Evolutionary conservation across 2,329 filamentous ascomycete genomes (phyloP).

Genomic region (Trichoderma koningii): DNA sequence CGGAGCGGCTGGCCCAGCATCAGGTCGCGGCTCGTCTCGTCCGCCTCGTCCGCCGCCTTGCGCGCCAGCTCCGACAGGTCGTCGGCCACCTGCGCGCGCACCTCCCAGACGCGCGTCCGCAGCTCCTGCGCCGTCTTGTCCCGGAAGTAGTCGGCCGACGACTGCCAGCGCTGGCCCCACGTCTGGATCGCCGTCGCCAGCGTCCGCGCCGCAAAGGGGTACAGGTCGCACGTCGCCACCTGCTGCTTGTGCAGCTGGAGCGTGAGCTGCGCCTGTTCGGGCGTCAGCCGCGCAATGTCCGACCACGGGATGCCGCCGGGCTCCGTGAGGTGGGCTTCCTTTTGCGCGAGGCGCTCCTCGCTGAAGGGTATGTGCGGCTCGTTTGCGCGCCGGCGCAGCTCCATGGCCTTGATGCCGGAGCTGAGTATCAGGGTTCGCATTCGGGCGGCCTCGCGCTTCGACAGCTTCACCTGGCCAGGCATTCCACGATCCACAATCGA

Average conservation of each 20-base stretch:
- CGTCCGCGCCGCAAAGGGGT: conserved; percentile 55
- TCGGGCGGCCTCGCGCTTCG: conserved; percentile 76
- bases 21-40: conserved; percentile 74
- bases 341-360: conserved; percentile 29
- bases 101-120: conserved; percentile 49
- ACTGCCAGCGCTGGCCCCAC: conserved; percentile 59
- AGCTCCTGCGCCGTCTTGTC: conserved; percentile 58
- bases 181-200: conserved; percentile 50
- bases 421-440: conserved; percentile 74
- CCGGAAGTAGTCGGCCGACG: conserved; percentile 60
- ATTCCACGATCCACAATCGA: conserved; percentile 51
- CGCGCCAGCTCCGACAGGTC: conserved; percentile 64
- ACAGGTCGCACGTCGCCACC: conserved; percentile 49
- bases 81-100: conserved; percentile 52
- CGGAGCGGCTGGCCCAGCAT: conserved; percentile 75
- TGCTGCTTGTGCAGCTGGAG: conserved; percentile 39
- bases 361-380: conserved; percentile 45
- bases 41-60: conserved; percentile 73
- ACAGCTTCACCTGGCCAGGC: conserved; percentile 47
- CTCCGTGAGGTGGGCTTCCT: conserved; percentile 32
- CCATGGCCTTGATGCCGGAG: conserved; percentile 86
- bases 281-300: conserved; percentile 48
- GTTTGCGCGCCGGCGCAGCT: conserved; percentile 69
- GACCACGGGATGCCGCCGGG: conserved; percentile 42
- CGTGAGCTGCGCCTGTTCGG: conserved; percentile 39